Evolutionary conservation across 306 rosid genomes (phyloP), one percentile per base, ranked within the genome.

Genomic region (Ormosia emarginata): DNA sequence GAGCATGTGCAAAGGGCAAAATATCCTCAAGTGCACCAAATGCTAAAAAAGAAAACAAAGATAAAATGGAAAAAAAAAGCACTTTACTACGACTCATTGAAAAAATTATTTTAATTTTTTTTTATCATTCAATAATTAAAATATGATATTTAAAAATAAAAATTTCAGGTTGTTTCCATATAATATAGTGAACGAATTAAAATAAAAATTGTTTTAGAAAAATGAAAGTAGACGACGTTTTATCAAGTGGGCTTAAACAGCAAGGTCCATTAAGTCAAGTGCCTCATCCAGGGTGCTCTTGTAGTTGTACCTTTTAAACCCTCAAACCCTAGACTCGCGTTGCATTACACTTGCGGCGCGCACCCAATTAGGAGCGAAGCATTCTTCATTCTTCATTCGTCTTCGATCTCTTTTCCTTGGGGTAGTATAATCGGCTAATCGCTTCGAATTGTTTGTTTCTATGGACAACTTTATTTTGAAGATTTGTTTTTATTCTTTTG

Each of bases 241-340:
- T n/a, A 0, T 4, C 30, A 39, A 6, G 37, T 79, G 85, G 85
- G 79, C 78, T n/a, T 29, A 33, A 71, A 49, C 0, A 15, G 40
- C 0, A 8, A 52, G 47, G 81, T 72, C 86, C 86, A 74, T 29
- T 4, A 11, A 5, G 2, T 29, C 3, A 11, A 5, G 2, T 4
- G n/a, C 6, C 29, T 11, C 8, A 36, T 62, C 36, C 0, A 5
- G 8, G 14, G 12, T 29, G 46, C 34, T 43, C 36, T 24, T 24
- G 24, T 24, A 24, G 24, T 11, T 6, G 0, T 14, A 6, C 11
- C 40, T 32, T 47, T 75, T 36, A 75, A 53, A 24, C 76, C 82
- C 82, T 12, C 3, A 67, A 84, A 84, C 87, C 88, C 88, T 81
- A 73, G 33, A 41, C 1, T 71, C 0, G 10, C 24, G 14, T 8